Evolutionary conservation across 768 basidiomycete species (phyloP).

Genomic region (Trametes meyenii): DNA sequence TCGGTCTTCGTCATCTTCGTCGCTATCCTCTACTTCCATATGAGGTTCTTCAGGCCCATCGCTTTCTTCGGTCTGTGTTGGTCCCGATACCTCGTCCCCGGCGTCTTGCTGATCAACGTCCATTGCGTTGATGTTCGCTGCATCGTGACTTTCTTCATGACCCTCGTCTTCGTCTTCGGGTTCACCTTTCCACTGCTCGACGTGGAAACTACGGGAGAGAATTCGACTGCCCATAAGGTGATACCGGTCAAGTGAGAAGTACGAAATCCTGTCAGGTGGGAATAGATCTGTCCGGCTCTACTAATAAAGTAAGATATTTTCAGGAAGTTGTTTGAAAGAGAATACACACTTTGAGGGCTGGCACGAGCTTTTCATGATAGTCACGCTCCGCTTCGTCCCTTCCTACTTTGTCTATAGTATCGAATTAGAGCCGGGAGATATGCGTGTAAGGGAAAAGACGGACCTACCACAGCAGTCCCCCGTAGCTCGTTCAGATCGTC

Average conservation of each 20-base stretch:
- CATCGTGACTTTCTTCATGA: conserved; percentile 38
- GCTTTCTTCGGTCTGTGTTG: neutral
- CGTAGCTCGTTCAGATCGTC: conserved; percentile 72
- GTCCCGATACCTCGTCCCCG: conserved; percentile 42
- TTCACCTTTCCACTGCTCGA: conserved; percentile 57
- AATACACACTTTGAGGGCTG: conserved; percentile 64
- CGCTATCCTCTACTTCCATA: conserved; percentile 21
- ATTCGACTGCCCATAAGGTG: conserved; percentile 93
- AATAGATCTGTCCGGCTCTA: conserved; percentile 80
- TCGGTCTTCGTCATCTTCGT: conserved; percentile 49
- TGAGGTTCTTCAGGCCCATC: conserved; percentile 15
- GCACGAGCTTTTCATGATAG: conserved; percentile 66
- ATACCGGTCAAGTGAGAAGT: conserved; percentile 74
- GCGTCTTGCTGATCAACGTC: conserved; percentile 34
- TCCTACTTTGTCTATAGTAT: conserved; percentile 76
- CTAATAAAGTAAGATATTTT: neutral
- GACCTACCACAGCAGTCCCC: conserved; percentile 89
- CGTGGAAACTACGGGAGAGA: conserved; percentile 88
- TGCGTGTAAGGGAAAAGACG: conserved; percentile 31
- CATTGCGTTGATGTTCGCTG: conserved; percentile 39
- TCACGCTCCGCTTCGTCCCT: conserved; percentile 78
- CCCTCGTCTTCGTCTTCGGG: conserved; percentile 34
- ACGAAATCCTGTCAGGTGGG: conserved; percentile 44
- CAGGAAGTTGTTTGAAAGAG: neutral
- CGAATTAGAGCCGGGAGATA: neutral